Percentiles rank a stretch among this genome's conserved stretches.
These are phyloP conservation scores for Puya raimondii DNA, from an alignment of 176 grass and related monocot species.

Conservation along the genomic window DNA sequence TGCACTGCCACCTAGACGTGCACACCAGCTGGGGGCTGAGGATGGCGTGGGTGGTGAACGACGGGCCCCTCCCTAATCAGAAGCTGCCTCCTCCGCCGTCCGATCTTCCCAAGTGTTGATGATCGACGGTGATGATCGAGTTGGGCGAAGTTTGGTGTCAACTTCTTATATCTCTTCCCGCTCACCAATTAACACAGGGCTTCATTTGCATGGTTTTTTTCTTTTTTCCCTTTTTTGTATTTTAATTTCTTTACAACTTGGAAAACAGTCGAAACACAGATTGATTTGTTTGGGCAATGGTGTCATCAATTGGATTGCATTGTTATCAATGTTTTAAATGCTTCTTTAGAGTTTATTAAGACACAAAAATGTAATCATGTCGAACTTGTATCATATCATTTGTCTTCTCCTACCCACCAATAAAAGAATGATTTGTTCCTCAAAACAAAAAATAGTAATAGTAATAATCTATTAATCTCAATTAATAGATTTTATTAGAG, in stretches of 20 bases:
- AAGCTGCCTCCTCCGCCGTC: slow-evolving; percentile 49
- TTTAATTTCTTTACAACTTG: neutral
- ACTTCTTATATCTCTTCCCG: neutral
- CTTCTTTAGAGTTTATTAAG: too few species aligned
- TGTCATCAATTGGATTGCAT: too few species aligned
- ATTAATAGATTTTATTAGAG: too few species aligned
- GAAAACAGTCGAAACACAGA: too few species aligned
- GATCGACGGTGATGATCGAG: neutral
- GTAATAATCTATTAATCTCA: too few species aligned
- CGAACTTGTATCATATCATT: too few species aligned
- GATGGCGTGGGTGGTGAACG: slow-evolving; percentile 70
- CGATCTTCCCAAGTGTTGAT: slow-evolving; percentile 54
- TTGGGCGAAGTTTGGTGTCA: neutral
- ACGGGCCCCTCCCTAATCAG: slow-evolving; percentile 43
- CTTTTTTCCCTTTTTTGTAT: neutral
- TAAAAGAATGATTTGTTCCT: too few species aligned
- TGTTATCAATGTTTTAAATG: too few species aligned
- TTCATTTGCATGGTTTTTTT: neutral
- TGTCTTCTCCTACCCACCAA: too few species aligned
- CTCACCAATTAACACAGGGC: neutral
- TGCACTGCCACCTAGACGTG: slow-evolving; percentile 65
- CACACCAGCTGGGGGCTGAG: slow-evolving; percentile 69
- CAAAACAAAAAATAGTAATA: too few species aligned
- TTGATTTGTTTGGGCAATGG: too few species aligned
- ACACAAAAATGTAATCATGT: too few species aligned